Conservation (phyloP, 108 stramenopile species). For the Cyclotella kingstonii region DNA sequence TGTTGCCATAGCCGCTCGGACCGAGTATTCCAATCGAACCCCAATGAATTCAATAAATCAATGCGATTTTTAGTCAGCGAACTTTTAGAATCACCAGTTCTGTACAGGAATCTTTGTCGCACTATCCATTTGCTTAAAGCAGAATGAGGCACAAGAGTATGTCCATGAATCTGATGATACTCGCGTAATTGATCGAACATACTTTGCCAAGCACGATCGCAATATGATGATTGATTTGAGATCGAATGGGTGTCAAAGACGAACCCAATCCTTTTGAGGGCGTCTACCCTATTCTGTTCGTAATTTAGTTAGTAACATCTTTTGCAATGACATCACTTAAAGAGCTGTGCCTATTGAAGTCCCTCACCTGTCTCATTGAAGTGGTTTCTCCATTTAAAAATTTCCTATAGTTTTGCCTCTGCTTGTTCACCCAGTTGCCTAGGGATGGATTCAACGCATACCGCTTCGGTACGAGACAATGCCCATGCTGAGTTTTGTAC, state of each 20-base stretch:
- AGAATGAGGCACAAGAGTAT: conserved; percentile 39
- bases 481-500: conserved; percentile 44
- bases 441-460: conserved; percentile 54
- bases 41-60: conserved; percentile 13
- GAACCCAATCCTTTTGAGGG: conserved; percentile 33
- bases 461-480: conserved; percentile 56
- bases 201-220: conserved; percentile 44
- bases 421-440: conserved; percentile 69
- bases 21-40: conserved; percentile 33
- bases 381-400: conserved; percentile 20
- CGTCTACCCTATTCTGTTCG: conserved; percentile 17
- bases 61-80: conserved; percentile 29
- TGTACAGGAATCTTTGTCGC: conserved; percentile 50
- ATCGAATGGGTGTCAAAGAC: conserved; percentile 32
- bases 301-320: neutral
- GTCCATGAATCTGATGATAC: conserved; percentile 48
- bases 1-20: conserved; percentile 20
- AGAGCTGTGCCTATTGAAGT: too few species aligned
- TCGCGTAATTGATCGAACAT: conserved; percentile 52
- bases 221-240: conserved; percentile 14
- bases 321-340: neutral
- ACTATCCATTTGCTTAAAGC: conserved; percentile 35
- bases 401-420: conserved; percentile 56
- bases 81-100: conserved; percentile 8
- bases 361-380: conserved; percentile 32